Evolutionary conservation across 768 basidiomycete species (phyloP).

Genomic region (Asterophora lycoperdoides): DNA sequence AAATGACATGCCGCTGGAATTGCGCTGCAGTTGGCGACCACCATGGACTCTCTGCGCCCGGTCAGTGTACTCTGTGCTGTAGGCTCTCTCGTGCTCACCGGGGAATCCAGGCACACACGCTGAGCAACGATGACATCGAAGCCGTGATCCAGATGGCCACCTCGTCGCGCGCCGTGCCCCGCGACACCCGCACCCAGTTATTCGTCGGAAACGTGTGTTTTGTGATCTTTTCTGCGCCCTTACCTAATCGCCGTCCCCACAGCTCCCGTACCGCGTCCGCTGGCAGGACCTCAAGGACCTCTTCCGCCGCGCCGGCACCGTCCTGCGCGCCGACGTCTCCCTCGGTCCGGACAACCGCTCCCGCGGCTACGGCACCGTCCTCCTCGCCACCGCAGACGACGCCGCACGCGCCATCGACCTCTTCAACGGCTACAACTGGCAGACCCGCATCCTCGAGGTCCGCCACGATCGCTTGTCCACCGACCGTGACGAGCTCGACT

Average conservation of each 20-base stretch:
- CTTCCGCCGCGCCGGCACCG: constrained; percentile 91
- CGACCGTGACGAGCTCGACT: constrained; percentile 38
- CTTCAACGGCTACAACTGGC: constrained; percentile 98
- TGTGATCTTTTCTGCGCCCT: constrained; percentile 19
- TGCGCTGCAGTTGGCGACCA: too few species aligned
- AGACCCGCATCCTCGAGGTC: constrained; percentile 88
- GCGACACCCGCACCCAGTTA: constrained; percentile 90
- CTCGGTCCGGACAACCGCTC: constrained; percentile 88
- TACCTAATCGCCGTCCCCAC: constrained; percentile 9
- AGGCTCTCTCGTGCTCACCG: too few species aligned
- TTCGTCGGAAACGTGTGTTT: constrained; percentile 89
- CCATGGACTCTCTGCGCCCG: constrained; percentile 19
- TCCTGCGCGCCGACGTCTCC: constrained; percentile 74
- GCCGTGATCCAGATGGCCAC: constrained; percentile 92
- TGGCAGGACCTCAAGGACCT: constrained; percentile 99
- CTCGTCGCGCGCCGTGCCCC: constrained; percentile 41
- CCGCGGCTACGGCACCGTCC: constrained; percentile 90
- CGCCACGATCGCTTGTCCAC: constrained; percentile 79
- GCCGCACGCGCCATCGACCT: constrained; percentile 92
- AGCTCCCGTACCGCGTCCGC: constrained; percentile 95
- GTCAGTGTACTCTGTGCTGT: too few species aligned
- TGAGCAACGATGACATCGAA: constrained; percentile 84
- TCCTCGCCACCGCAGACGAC: constrained; percentile 92
- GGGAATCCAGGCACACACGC: too few species aligned
- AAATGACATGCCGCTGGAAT: too few species aligned